phyloP scores from a whole-genome alignment of 164 flowering plant species.

The Platanus orientalis region DNA sequence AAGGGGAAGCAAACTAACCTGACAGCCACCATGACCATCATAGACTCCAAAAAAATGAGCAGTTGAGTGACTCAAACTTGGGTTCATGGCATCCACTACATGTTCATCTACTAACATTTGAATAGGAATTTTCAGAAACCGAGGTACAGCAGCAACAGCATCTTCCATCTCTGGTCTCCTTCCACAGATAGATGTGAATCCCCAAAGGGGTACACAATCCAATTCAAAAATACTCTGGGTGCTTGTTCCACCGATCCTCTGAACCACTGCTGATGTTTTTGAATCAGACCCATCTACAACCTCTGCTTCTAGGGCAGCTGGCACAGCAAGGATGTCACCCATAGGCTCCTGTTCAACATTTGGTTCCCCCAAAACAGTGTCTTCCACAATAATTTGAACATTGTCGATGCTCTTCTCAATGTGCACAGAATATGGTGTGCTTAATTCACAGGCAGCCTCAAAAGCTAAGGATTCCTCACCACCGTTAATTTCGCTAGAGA shows the following conservation, averaged over 20 bases:
- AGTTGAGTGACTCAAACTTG: constrained; percentile 33
- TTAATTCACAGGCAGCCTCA: constrained; percentile 31
- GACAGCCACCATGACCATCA: constrained; percentile 92
- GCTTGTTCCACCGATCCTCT: constrained; percentile 24
- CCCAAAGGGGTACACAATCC: constrained; percentile 80
- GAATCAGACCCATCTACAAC: constrained; percentile 27
- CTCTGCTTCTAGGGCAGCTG: constrained; percentile 20
- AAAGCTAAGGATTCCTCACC: constrained; percentile 53
- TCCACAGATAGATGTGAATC: constrained; percentile 65
- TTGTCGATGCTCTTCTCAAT: constrained; percentile 32
- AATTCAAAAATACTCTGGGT: constrained; percentile 52
- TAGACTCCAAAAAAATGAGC: constrained; percentile 87
- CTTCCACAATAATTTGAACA: constrained; percentile 35
- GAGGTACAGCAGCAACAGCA: constrained; percentile 58
- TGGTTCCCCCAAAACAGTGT: constrained; percentile 22
- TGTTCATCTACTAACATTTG: constrained; percentile 46
- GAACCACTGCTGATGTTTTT: constrained; percentile 30
- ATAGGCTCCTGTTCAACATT: constrained; percentile 24
- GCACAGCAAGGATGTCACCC: constrained; percentile 25
- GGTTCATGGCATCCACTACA: constrained; percentile 38
- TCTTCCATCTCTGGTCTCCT: constrained; percentile 95
- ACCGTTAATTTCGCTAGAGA: constrained; percentile 61
- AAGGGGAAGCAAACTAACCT: constrained; percentile 31
- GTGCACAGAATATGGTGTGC: constrained; percentile 31
- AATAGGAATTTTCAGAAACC: constrained; percentile 52